Evolutionary conservation across 179 eudicot species (phyloP).

Genomic region (Silene noctiflora): DNA sequence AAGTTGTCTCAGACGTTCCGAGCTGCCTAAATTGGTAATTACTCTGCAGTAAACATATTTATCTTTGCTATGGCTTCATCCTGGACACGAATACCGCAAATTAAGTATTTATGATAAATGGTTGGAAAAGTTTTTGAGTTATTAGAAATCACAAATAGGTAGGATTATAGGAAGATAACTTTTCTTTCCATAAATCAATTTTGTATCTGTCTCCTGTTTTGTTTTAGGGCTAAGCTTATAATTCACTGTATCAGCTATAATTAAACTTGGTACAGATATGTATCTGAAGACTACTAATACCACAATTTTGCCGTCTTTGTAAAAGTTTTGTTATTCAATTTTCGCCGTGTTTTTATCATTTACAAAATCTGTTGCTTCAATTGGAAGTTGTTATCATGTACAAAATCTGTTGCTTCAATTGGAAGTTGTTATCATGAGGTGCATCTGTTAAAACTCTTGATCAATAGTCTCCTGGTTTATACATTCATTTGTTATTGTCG

Average conservation of each 20-base stretch:
- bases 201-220: neutral
- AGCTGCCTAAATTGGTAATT: conserved; percentile 27
- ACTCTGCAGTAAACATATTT: neutral
- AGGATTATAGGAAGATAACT: neutral
- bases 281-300: neutral
- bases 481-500: no score
- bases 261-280: neutral
- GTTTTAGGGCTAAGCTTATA: neutral
- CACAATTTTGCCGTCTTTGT: neutral
- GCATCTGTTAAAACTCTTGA: no score
- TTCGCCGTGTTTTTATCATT: neutral
- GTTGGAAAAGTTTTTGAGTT: neutral
- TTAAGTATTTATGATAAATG: neutral
- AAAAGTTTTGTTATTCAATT: neutral
- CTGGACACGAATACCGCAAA: neutral
- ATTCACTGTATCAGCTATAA: neutral
- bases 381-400: neutral
- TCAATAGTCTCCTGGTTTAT: no score
- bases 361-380: neutral
- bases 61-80: neutral
- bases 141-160: conserved; percentile 9
- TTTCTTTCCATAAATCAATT: no score
- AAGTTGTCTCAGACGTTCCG: conserved; percentile 37
- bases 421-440: neutral
- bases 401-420: neutral